phyloP scores from a whole-genome alignment of 306 rosid genomes.

The Oemleria cerasiformis region DNA sequence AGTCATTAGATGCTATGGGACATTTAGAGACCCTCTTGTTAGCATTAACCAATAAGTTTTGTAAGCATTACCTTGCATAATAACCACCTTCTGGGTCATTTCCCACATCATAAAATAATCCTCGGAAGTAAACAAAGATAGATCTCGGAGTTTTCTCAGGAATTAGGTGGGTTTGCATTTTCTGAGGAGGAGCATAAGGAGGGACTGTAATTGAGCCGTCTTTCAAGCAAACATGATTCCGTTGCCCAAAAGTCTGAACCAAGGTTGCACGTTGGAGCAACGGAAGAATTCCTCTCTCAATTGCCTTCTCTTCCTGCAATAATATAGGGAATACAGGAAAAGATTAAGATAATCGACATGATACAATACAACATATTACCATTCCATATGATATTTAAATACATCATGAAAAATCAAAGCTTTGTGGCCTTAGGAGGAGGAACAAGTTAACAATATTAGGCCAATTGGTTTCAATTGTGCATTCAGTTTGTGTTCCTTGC shows the following conservation, averaged over 20 bases:
- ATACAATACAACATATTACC: conserved; percentile 3
- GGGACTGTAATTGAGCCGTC: conserved; percentile 86
- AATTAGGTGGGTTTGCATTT: conserved; percentile 78
- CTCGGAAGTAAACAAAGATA: conserved; percentile 87
- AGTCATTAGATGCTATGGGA: conserved; percentile 8
- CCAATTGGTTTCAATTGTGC: conserved; percentile 11
- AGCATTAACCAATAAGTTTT: conserved; percentile 1
- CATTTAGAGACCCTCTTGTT: conserved; percentile 11
- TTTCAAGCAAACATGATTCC: conserved; percentile 84
- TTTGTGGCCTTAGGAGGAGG: neutral
- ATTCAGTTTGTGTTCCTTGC: no score
- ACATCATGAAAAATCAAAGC: conserved; percentile 16
- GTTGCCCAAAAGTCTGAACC: conserved; percentile 92
- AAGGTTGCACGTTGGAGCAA: conserved; percentile 77
- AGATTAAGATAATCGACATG: neutral
- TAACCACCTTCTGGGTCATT: conserved; percentile 98
- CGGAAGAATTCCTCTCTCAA: conserved; percentile 84
- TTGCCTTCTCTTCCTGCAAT: conserved; percentile 83
- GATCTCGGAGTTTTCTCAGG: conserved; percentile 79
- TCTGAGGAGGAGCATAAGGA: conserved; percentile 94
- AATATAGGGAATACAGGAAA: conserved; percentile 1
- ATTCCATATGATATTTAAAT: conserved; percentile 6
- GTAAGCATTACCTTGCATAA: conserved; percentile 68
- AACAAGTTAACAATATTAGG: neutral
- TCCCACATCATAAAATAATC: conserved; percentile 88